Percentiles rank a stretch among this genome's conserved stretches.
These are phyloP conservation scores for Gynandropsis gynandra DNA, from an alignment of 345 rosid species.

Conservation along the genomic window DNA sequence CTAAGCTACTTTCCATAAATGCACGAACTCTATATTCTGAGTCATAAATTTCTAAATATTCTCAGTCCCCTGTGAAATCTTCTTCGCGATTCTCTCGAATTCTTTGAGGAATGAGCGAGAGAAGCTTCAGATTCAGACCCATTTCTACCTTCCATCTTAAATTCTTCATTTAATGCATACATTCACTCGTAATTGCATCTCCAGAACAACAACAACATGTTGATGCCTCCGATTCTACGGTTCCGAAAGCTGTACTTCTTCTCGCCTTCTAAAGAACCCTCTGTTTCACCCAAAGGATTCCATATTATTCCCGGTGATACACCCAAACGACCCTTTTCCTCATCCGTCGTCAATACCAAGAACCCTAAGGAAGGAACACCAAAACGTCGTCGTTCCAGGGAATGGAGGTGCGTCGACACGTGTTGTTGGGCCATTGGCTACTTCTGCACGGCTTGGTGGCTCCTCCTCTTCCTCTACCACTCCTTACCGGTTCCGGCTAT, in stretches of 20 bases:
- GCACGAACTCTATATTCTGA: too few species aligned
- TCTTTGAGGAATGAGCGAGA: neutral
- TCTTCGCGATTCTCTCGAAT: constrained; percentile 1
- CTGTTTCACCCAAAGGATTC: constrained; percentile 15
- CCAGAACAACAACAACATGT: neutral
- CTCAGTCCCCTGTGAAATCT: neutral
- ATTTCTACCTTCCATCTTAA: neutral
- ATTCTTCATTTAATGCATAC: neutral
- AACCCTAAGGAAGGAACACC: constrained; percentile 10
- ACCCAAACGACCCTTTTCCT: neutral
- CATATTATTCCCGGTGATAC: constrained; percentile 19
- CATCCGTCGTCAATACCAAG: constrained; percentile 1
- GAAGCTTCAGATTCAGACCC: neutral
- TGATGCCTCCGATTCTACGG: constrained; percentile 47
- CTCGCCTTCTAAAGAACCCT: constrained; percentile 18
- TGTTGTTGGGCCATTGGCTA: constrained; percentile 63
- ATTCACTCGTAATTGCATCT: neutral
- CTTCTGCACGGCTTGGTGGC: constrained; percentile 59
- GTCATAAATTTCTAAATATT: too few species aligned
- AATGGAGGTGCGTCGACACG: constrained; percentile 46
- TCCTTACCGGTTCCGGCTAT: constrained; percentile 45
- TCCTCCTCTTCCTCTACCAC: constrained; percentile 44
- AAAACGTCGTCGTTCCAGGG: constrained; percentile 22
- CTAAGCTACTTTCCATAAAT: too few species aligned
- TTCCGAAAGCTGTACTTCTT: constrained; percentile 42